A percentile compares a stretch with the other conserved stretches of the same genome.
These are phyloP conservation scores for Neurospora sp. DNA, from an alignment of 495 filamentous ascomycete genomes.

Conservation along the genomic window DNA sequence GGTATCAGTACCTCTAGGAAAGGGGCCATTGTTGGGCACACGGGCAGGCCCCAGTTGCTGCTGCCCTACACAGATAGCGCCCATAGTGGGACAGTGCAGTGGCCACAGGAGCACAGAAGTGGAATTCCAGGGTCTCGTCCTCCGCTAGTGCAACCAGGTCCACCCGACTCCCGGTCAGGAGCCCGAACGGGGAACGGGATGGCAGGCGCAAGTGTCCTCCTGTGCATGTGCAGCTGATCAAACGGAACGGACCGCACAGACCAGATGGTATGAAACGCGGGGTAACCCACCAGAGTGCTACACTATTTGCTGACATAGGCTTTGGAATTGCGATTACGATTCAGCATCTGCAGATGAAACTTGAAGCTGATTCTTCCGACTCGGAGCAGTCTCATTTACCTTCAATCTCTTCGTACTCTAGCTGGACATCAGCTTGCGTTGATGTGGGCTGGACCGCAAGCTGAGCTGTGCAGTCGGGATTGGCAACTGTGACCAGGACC, in stretches of 20 bases:
- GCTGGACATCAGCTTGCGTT: neutral
- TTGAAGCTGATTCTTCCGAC: neutral
- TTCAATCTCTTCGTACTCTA: neutral
- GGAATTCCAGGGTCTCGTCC: neutral
- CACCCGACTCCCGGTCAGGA: neutral
- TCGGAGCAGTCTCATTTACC: neutral
- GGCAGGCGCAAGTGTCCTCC: neutral
- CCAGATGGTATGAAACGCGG: neutral
- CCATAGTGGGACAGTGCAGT: neutral
- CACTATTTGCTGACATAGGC: neutral
- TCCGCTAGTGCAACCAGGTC: neutral
- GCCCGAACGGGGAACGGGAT: neutral
- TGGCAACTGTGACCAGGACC: neutral
- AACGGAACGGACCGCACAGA: neutral
- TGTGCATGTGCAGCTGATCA: neutral
- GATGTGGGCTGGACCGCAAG: neutral
- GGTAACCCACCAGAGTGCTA: neutral
- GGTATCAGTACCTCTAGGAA: neutral
- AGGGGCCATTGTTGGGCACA: neutral
- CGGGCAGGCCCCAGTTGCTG: neutral
- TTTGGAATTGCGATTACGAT: neutral
- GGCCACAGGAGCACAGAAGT: neutral
- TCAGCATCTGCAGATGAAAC: neutral
- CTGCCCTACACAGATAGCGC: neutral
- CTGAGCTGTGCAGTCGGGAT: neutral